phyloP scores from a whole-genome alignment of 495 filamentous ascomycete genomes.

The Aspergillus baeticus region DNA sequence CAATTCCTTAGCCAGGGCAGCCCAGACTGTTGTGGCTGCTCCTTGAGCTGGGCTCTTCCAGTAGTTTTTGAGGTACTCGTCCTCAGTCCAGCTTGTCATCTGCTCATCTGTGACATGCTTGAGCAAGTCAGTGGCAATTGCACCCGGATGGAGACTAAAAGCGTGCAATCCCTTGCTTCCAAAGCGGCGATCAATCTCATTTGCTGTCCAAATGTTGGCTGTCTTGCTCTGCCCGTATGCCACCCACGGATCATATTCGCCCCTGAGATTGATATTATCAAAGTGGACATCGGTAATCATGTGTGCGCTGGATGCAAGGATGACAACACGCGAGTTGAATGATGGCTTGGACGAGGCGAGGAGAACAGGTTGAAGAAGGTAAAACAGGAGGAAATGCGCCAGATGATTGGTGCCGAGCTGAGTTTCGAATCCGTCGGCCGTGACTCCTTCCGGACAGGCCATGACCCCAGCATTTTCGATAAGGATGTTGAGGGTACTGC shows the following conservation, averaged over 20 bases:
- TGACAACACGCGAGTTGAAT: constrained; percentile 45
- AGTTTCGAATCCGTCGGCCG: background rate
- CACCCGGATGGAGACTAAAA: constrained; percentile 41
- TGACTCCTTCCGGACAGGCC: background rate
- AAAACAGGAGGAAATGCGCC: background rate
- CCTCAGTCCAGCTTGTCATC: constrained; percentile 14
- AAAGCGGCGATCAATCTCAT: constrained; percentile 46
- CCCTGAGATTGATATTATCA: constrained; percentile 30
- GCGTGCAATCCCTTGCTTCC: constrained; percentile 38
- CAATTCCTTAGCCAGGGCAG: constrained; percentile 24
- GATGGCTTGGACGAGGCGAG: constrained; percentile 7
- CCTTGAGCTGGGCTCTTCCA: constrained; percentile 36
- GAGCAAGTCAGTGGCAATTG: constrained; percentile 26
- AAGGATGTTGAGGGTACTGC: constrained; percentile 2
- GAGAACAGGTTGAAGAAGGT: background rate
- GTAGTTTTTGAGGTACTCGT: constrained; percentile 21
- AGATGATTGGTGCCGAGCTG: background rate
- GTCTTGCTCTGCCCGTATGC: constrained; percentile 41
- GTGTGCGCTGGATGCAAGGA: constrained; percentile 40
- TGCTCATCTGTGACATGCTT: constrained; percentile 20
- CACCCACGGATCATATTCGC: constrained; percentile 32
- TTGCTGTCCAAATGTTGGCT: constrained; percentile 43
- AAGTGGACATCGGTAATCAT: constrained; percentile 20
- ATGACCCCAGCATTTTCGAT: background rate
- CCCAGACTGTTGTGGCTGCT: constrained; percentile 41